phyloP scores from a whole-genome alignment of 2,329 filamentous ascomycete species.

The Thermochaetoides dissita region DNA sequence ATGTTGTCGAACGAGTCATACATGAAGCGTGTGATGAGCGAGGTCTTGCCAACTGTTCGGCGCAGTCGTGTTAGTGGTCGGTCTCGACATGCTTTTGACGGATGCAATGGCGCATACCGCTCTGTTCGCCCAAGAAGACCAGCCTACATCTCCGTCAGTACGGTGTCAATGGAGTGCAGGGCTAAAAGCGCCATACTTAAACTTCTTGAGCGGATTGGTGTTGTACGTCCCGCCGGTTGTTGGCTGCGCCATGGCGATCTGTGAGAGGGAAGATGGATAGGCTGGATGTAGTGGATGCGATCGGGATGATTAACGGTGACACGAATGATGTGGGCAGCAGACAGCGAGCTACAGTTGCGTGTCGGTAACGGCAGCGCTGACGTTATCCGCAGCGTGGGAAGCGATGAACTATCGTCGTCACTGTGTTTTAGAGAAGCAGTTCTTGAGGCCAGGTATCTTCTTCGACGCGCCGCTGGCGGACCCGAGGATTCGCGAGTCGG shows the following conservation, averaged over 20 bases:
- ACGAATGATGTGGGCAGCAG: too few relatives aligned
- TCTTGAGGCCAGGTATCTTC: conserved; percentile 1
- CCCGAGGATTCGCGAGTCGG: not conserved
- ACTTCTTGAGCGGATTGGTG: conserved; percentile 93
- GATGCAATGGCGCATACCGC: conserved; percentile 50
- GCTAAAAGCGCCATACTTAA: conserved; percentile 57
- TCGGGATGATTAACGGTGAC: too few relatives aligned
- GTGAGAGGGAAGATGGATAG: too few relatives aligned
- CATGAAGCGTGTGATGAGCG: conserved; percentile 98
- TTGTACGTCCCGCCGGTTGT: conserved; percentile 72
- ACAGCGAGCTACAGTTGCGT: too few relatives aligned
- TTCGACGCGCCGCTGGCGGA: conserved; percentile 4
- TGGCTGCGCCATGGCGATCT: conserved; percentile 61
- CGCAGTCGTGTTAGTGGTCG: not conserved
- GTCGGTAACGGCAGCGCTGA: too few relatives aligned
- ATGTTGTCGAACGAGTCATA: conserved; percentile 99
- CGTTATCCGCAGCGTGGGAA: too few relatives aligned
- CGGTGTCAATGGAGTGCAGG: not conserved
- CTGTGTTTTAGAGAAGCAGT: not conserved
- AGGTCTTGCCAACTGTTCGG: conserved; percentile 82
- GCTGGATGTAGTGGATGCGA: too few relatives aligned
- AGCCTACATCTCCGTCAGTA: conserved; percentile 36
- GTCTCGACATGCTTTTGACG: not conserved
- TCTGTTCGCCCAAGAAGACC: conserved; percentile 96
- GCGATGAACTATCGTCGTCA: too few relatives aligned